Percentiles rank a stretch among this genome's conserved stretches.
Evolutionary conservation across 2,329 filamentous ascomycete species (phyloP).

Genomic region (Arthroderma uncinatum): DNA sequence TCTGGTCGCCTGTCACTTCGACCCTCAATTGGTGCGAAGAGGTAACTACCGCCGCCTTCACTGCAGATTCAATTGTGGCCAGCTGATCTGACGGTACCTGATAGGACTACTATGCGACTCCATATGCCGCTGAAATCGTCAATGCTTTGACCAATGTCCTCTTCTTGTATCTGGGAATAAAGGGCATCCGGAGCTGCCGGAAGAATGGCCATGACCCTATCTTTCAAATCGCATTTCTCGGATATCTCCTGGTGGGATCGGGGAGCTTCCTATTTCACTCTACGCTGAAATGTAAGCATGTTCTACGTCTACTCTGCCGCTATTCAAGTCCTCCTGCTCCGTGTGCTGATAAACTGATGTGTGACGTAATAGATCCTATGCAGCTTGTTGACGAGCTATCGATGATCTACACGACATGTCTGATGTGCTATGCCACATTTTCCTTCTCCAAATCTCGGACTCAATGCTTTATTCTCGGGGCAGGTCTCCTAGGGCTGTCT

Average conservation of each 20-base stretch:
- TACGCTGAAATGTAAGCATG: conserved; percentile 46
- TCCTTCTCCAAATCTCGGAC: conserved; percentile 50
- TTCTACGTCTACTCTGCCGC: background rate
- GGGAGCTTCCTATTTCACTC: conserved; percentile 55
- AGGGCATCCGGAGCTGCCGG: conserved; percentile 63
- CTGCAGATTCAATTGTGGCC: background rate
- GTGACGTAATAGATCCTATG: conserved; percentile 47
- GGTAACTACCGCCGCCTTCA: conserved; percentile 33
- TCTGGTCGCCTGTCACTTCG: conserved; percentile 59
- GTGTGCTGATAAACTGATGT: conserved; percentile 16
- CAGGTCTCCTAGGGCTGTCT: conserved; percentile 46
- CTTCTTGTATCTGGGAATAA: conserved; percentile 66
- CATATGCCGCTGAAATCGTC: conserved; percentile 65
- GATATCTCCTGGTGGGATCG: conserved; percentile 50
- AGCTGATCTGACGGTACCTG: background rate
- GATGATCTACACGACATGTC: conserved; percentile 61
- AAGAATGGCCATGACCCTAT: conserved; percentile 62
- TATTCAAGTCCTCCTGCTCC: too few species aligned
- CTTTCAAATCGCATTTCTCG: conserved; percentile 57
- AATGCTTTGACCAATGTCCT: conserved; percentile 73
- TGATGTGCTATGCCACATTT: conserved; percentile 65
- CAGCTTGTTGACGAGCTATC: conserved; percentile 59
- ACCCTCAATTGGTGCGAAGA: conserved; percentile 75
- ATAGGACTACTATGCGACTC: conserved; percentile 63
- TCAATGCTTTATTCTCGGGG: conserved; percentile 45